Evolutionary conservation across 1,284 basidiomycete species (phyloP), one percentile per base, ranked within the genome.

Genomic region (Cutaneotrichosporon sp.): DNA sequence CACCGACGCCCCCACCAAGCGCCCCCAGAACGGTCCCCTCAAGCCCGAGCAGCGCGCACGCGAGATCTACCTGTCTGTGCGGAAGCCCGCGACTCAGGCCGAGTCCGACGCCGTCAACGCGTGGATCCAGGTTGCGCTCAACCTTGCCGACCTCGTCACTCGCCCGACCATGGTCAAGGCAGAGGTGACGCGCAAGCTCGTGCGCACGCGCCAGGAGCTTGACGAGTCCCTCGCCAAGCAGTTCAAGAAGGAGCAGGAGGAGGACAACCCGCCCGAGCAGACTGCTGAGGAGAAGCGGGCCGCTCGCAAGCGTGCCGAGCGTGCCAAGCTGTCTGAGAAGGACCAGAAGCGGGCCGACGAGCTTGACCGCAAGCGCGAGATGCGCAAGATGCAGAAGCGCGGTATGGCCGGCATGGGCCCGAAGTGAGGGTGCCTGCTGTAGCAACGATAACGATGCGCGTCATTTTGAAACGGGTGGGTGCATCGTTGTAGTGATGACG

Each of bases 1-100:
- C 65, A 90, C 91, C 31, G 92, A 95, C 81, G 90, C 92, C 75
- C 90, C 92, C 11, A 83, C 87, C 63, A 83, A 84, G 38, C 87
- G 89, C 61, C 92, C 92, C 1, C 30, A 64, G 36, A 71, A 68
- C 8, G 81, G 80, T 9, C 85, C 88, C 1, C 72, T 87, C 58
- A 72, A 68, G 65, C 61, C 74, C 69, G 82, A 80, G 58, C 78
- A 86, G 63, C 85, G 85, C 62, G 83, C 86, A 66, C 90, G 91
- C 73, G 88, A 88, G 71, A 83, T 94, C 72, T 84, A 90, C 61
- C 83, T 95, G 64, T 85, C 85, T 46, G 81, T 94, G 51, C 77
- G 78, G 47, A 80, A 86, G 38, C 89, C 90, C 11, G 78, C 86
- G n/a, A 57, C 82, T 55, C 22, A 61, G 0, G 81, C 82, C 5